phyloP scores from a whole-genome alignment of 257 asterid genomes.

The Salvia rosmarinus region DNA sequence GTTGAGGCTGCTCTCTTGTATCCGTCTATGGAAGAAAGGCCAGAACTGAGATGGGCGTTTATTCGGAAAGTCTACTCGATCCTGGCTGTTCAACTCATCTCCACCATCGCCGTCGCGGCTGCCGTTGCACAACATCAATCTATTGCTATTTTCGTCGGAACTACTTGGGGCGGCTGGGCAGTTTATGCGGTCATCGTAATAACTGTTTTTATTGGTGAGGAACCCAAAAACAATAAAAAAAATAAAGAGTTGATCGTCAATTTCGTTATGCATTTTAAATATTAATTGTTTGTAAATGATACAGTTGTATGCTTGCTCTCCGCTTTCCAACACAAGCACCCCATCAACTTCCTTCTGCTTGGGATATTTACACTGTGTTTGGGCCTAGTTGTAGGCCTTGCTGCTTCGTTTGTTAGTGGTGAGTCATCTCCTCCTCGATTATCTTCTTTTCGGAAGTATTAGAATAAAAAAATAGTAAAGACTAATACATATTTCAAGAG shows the following conservation, averaged over 20 bases:
- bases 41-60: slow-evolving; percentile 62
- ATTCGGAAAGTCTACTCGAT: slow-evolving; percentile 62
- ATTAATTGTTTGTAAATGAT: background rate
- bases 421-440: background rate
- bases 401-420: slow-evolving; percentile 34
- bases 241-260: no score
- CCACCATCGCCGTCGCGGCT: slow-evolving; percentile 54
- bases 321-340: slow-evolving; percentile 23
- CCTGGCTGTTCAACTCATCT: slow-evolving; percentile 46
- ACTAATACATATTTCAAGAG: no score
- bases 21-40: no score
- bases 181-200: slow-evolving; percentile 39
- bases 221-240: no score
- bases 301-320: slow-evolving; percentile 29
- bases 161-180: slow-evolving; percentile 43
- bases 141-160: slow-evolving; percentile 43
- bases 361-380: slow-evolving; percentile 36
- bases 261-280: no score
- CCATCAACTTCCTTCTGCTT: slow-evolving; percentile 37
- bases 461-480: no score
- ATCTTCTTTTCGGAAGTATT: no score
- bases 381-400: slow-evolving; percentile 29
- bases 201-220: slow-evolving; percentile 43
- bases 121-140: slow-evolving; percentile 46
- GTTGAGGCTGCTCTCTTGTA: slow-evolving; percentile 51